These are phyloP conservation scores for Jatropha curcas DNA, from an alignment of 345 rosid species.

Conservation along the genomic window DNA sequence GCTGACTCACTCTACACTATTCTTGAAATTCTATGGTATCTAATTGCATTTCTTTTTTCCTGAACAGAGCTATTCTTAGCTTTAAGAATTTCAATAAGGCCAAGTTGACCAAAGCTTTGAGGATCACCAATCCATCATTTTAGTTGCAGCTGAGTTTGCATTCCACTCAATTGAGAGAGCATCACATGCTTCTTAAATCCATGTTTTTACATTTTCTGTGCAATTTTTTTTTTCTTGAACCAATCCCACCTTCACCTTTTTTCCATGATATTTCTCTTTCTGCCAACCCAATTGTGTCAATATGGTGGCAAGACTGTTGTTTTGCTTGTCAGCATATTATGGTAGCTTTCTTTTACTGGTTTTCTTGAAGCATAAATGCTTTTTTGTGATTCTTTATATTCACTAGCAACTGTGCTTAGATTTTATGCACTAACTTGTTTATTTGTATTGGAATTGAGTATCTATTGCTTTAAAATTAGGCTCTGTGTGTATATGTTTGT, in stretches of 20 bases:
- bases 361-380: conserved; percentile 29
- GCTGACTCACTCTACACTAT: conserved; percentile 43
- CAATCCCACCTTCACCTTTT: conserved; percentile 29
- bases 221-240: conserved; percentile 22
- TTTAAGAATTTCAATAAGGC: conserved; percentile 35
- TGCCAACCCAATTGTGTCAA: conserved; percentile 37
- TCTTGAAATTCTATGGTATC: conserved; percentile 22
- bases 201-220: conserved; percentile 11
- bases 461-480: background rate
- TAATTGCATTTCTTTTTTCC: conserved; percentile 19
- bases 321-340: conserved; percentile 30
- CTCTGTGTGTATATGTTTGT: no score
- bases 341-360: conserved; percentile 17
- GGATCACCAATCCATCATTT: conserved; percentile 18
- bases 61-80: conserved; percentile 9
- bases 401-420: conserved; percentile 12
- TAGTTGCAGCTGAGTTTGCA: conserved; percentile 56
- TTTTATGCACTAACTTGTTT: conserved; percentile 12
- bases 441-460: background rate
- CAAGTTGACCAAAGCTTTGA: conserved; percentile 40
- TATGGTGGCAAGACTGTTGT: conserved; percentile 37
- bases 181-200: conserved; percentile 47
- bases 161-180: conserved; percentile 44
- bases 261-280: conserved; percentile 32
- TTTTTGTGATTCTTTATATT: conserved; percentile 18